Conservation (phyloP, 2,329 filamentous ascomycete species). For the Aspergillus ruber region DNA sequence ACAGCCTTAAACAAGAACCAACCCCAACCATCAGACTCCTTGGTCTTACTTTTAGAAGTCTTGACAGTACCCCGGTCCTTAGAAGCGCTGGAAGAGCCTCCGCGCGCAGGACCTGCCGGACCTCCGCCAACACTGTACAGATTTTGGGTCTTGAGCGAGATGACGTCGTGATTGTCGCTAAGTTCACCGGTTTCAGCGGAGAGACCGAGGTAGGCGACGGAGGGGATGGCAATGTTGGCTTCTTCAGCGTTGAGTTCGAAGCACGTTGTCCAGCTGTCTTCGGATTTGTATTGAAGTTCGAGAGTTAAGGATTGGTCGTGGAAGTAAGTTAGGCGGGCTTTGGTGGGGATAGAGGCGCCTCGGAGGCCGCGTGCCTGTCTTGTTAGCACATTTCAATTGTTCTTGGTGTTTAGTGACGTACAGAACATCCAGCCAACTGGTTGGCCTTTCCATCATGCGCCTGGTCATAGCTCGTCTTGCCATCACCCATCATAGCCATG, state of each 20-base stretch:
- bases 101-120: slow-evolving; percentile 18
- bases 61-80: slow-evolving; percentile 17
- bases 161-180: slow-evolving; percentile 95
- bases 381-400: slow-evolving; percentile 1
- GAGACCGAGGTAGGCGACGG: slow-evolving; percentile 59
- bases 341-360: slow-evolving; percentile 71
- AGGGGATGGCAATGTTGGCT: slow-evolving; percentile 70
- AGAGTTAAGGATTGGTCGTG: slow-evolving; percentile 87
- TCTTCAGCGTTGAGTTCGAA: slow-evolving; percentile 63
- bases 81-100: slow-evolving; percentile 13
- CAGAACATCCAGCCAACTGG: slow-evolving; percentile 88
- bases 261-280: slow-evolving; percentile 82
- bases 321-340: slow-evolving; percentile 87
- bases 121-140: slow-evolving; percentile 57
- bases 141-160: slow-evolving; percentile 79
- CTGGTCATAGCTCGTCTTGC: slow-evolving; percentile 83
- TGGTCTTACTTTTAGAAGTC: slow-evolving; percentile 9
- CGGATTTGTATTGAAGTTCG: slow-evolving; percentile 88
- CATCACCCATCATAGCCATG: slow-evolving; percentile 97
- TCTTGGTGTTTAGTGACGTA: slow-evolving; percentile 31
- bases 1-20: slow-evolving; percentile 79
- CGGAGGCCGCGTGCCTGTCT: slow-evolving; percentile 72
- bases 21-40: slow-evolving; percentile 49
- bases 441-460: slow-evolving; percentile 88
- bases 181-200: slow-evolving; percentile 83